Evolutionary conservation across 192 early-diverging fungal species (phyloP).

Genomic region (Entrophospora sp.): DNA sequence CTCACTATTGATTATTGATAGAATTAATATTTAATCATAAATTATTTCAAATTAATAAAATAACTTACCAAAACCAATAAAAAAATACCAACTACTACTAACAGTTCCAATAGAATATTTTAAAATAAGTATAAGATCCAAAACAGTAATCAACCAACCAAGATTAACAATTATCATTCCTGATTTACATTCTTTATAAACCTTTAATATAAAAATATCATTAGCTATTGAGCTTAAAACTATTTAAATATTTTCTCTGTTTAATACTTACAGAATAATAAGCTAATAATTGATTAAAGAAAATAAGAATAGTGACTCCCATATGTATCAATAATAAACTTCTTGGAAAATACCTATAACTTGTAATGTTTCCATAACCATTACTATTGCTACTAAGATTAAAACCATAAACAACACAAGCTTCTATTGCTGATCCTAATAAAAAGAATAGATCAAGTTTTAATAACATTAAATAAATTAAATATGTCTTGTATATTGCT

Average conservation of each 20-base stretch:
- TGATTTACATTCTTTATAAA: neutral
- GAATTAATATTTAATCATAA: too few relatives aligned
- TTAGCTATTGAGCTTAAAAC: neutral
- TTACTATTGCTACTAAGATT: neutral
- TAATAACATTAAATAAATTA: conserved; percentile 70
- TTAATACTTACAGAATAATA: conserved; percentile 16
- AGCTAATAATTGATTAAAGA: neutral
- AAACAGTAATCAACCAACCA: neutral
- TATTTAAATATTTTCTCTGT: neutral
- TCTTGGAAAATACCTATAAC: neutral
- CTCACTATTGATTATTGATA: too few relatives aligned
- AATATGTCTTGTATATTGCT: conserved; percentile 58
- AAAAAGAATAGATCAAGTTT: conserved; percentile 86
- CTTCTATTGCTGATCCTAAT: conserved; percentile 61
- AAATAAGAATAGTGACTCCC: neutral
- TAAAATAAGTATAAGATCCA: conserved; percentile 4
- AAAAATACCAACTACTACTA: neutral
- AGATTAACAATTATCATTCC: neutral
- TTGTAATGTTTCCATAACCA: too few relatives aligned
- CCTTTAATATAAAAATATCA: neutral
- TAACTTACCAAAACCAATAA: neutral
- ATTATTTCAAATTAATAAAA: too few relatives aligned
- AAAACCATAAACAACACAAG: conserved; percentile 39
- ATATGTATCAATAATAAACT: neutral
- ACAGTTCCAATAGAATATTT: neutral